These are phyloP conservation scores for Geoglossum glabrum DNA, from an alignment of 495 filamentous ascomycete species.

Conservation along the genomic window DNA sequence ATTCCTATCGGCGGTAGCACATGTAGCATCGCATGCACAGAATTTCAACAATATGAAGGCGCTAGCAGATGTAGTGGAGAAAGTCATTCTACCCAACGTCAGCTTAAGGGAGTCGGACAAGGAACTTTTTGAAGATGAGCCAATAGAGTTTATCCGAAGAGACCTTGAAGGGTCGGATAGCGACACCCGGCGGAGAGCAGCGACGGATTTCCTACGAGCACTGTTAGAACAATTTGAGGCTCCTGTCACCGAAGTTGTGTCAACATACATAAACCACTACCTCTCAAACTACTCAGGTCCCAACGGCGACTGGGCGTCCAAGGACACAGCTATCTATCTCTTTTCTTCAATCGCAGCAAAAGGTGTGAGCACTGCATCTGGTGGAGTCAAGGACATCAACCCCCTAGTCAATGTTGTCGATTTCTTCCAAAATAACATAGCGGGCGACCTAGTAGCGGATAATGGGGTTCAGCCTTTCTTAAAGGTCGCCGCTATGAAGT, in stretches of 20 bases:
- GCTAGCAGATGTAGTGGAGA: conserved; percentile 69
- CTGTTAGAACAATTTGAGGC: conserved; percentile 74
- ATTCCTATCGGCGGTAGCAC: conserved; percentile 78
- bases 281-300: conserved; percentile 47
- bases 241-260: conserved; percentile 62
- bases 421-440: conserved; percentile 82
- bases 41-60: conserved; percentile 65
- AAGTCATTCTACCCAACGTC: conserved; percentile 86
- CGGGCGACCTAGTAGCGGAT: conserved; percentile 52
- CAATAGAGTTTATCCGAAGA: conserved; percentile 91
- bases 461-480: conserved; percentile 57
- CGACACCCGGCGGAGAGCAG: conserved; percentile 75
- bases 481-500: conserved; percentile 95
- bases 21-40: conserved; percentile 51
- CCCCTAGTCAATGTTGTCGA: conserved; percentile 63
- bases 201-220: conserved; percentile 79
- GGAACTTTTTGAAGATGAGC: conserved; percentile 94
- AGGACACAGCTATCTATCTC: conserved; percentile 90
- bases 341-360: conserved; percentile 89
- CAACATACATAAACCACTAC: conserved; percentile 63
- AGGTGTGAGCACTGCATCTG: conserved; percentile 60
- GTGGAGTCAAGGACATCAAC: conserved; percentile 82
- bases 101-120: conserved; percentile 77
- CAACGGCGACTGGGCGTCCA: conserved; percentile 72
- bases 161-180: conserved; percentile 93